Conservation (phyloP, 2,329 filamentous ascomycete genomes). For the Teratosphaeria gauchensis region DNA sequence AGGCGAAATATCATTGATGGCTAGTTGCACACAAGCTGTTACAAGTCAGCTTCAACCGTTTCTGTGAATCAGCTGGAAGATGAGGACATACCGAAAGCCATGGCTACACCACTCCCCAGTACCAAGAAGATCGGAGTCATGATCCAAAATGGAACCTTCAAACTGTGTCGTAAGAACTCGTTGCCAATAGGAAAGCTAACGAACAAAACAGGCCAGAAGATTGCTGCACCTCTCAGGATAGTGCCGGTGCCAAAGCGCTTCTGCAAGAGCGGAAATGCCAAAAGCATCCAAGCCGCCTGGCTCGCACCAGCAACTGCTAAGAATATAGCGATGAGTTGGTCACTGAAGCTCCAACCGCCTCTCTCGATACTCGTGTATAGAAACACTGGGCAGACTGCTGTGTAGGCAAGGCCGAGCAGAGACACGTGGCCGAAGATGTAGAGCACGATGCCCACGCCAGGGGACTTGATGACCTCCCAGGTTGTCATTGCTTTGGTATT, state of each 20-base stretch:
- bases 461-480: conserved; percentile 48
- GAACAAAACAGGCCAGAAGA: conserved; percentile 57
- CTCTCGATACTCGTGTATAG: conserved; percentile 53
- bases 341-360: conserved; percentile 56
- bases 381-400: conserved; percentile 58
- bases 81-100: conserved; percentile 50
- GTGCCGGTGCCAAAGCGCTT: conserved; percentile 55
- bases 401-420: conserved; percentile 62
- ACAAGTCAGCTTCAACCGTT: background rate
- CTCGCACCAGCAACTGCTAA: conserved; percentile 55
- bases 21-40: conserved; percentile 56
- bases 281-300: conserved; percentile 62
- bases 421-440: conserved; percentile 57
- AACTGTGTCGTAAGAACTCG: conserved; percentile 42
- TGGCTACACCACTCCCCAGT: conserved; percentile 54
- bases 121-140: conserved; percentile 34
- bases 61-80: background rate
- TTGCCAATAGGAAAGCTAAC: conserved; percentile 45
- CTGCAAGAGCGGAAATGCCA: conserved; percentile 61
- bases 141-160: conserved; percentile 48
- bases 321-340: conserved; percentile 55
- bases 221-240: conserved; percentile 50
- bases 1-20: conserved; percentile 64
- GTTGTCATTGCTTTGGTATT: conserved; percentile 33
- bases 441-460: conserved; percentile 57